Evolutionary conservation across 164 flowering plant species (phyloP).

Genomic region (Sextonia rubra): DNA sequence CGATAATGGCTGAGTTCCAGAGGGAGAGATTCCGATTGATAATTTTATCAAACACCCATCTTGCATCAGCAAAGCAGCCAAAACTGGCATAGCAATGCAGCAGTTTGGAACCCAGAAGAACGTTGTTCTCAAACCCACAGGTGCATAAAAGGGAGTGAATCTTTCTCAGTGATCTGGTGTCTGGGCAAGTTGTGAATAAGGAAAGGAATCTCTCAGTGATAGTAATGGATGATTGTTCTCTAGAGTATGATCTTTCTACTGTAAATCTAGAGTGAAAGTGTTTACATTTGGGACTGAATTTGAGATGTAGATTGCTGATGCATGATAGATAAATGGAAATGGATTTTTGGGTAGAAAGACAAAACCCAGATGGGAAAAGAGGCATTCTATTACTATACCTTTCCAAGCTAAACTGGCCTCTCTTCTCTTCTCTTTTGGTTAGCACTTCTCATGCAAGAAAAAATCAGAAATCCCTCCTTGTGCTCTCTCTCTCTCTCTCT

Average conservation of each 20-base stretch:
- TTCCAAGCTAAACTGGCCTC: too few species aligned
- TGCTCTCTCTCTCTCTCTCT: too few species aligned
- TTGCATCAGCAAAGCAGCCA: constrained; percentile 31
- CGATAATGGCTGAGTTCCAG: constrained; percentile 43
- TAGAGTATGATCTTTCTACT: constrained; percentile 2
- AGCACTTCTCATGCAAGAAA: too few species aligned
- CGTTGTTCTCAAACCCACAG: constrained; percentile 25
- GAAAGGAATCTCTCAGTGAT: constrained; percentile 19
- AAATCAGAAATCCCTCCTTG: too few species aligned
- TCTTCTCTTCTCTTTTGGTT: too few species aligned
- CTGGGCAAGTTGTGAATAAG: constrained; percentile 22
- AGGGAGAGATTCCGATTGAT: constrained; percentile 24
- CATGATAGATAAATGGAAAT: background rate
- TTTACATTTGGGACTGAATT: background rate
- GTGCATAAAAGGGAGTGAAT: constrained; percentile 31
- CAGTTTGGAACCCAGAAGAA: constrained; percentile 41
- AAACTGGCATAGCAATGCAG: constrained; percentile 33
- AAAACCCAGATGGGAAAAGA: constrained; percentile 14
- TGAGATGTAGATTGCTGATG: background rate
- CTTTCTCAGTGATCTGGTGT: constrained; percentile 27
- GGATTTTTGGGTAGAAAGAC: constrained; percentile 1
- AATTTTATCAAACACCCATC: constrained; percentile 31
- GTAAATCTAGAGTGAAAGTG: background rate
- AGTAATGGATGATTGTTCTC: background rate
- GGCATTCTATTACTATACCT: constrained; percentile 7